Conservation (phyloP, 768 basidiomycete species). For the Clitopilus hobsonii region DNA sequence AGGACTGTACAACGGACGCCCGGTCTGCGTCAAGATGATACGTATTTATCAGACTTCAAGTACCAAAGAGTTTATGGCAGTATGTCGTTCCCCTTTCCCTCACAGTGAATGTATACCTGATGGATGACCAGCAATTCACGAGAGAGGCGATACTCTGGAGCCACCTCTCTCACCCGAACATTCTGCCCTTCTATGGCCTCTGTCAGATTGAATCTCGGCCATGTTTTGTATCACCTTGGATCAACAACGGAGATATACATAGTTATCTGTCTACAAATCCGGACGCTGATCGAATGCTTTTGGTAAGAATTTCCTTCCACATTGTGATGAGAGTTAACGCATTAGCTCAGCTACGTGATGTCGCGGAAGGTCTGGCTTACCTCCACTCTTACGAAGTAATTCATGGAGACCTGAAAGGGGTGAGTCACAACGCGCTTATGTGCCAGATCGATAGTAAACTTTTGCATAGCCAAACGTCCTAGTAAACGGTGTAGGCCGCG, state of each 20-base stretch:
- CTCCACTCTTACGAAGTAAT: constrained; percentile 30
- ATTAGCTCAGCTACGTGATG: constrained; percentile 20
- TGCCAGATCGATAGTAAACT: neutral
- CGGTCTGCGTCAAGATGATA: constrained; percentile 9
- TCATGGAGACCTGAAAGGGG: constrained; percentile 47
- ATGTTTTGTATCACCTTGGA: constrained; percentile 6
- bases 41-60: constrained; percentile 4
- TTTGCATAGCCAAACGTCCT: constrained; percentile 37
- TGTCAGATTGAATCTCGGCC: neutral
- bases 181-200: constrained; percentile 5
- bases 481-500: constrained; percentile 29
- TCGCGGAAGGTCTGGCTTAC: constrained; percentile 26
- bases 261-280: neutral
- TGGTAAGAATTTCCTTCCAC: neutral
- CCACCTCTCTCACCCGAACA: constrained; percentile 4
- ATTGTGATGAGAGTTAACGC: neutral
- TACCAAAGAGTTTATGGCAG: constrained; percentile 3
- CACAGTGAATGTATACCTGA: neutral
- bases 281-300: neutral
- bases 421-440: constrained; percentile 11
- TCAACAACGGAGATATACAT: constrained; percentile 3
- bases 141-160: constrained; percentile 6
- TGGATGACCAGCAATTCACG: neutral
- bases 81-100: neutral
- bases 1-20: constrained; percentile 4